phyloP scores from a whole-genome alignment of 1,139 yeast species.

The Geotrichum carabidarum region DNA sequence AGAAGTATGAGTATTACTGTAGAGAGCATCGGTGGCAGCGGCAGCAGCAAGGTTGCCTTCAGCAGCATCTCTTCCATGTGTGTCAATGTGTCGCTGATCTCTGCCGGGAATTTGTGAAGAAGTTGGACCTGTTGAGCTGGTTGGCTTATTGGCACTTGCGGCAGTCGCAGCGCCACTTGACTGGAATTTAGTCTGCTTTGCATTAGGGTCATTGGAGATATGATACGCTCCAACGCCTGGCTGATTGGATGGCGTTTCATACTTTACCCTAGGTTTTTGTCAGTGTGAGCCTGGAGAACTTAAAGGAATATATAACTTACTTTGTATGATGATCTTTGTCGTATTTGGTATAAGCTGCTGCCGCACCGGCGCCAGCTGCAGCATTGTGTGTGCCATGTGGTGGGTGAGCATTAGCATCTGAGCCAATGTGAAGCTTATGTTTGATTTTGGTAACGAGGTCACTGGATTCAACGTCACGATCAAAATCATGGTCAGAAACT shows the following conservation, averaged over 20 bases:
- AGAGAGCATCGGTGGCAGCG: too few species aligned
- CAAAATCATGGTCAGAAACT: constrained; percentile 5
- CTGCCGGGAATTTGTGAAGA: constrained; percentile 13
- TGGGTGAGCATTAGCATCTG: not conserved
- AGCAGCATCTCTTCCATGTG: constrained; percentile 12
- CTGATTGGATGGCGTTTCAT: not conserved
- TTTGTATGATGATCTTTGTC: constrained; percentile 2
- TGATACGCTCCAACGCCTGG: not conserved
- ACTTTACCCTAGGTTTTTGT: not conserved
- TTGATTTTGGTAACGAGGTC: constrained; percentile 16
- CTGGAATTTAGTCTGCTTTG: not conserved
- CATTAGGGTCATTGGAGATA: not conserved
- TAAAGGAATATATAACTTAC: not conserved
- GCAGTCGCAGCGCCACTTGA: constrained; percentile 12
- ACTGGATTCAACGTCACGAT: constrained; percentile 12
- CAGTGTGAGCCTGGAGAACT: not conserved
- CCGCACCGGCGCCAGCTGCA: constrained; percentile 17
- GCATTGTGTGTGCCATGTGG: constrained; percentile 12
- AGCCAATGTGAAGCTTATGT: constrained; percentile 19
- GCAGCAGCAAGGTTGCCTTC: not conserved
- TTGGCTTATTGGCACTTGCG: constrained; percentile 5
- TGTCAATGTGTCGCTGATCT: constrained; percentile 11
- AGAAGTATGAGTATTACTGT: not conserved
- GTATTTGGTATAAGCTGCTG: constrained; percentile 13
- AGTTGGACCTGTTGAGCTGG: constrained; percentile 10